phyloP scores from a whole-genome alignment of 495 filamentous ascomycete genomes.

The Penicillium bialowiezense region DNA sequence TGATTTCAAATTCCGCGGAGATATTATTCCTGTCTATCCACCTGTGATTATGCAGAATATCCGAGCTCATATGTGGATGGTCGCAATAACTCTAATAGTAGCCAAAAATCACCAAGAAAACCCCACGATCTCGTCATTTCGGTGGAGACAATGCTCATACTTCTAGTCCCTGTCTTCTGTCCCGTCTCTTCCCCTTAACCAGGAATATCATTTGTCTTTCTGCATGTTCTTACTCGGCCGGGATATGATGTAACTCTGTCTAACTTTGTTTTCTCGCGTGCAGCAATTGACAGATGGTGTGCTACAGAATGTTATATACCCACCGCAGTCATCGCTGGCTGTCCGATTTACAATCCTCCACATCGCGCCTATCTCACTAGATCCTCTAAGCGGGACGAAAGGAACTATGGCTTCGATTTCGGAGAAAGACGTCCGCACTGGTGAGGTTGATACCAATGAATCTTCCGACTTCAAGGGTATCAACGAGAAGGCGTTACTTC shows the following conservation, averaged over 20 bases:
- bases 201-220: neutral
- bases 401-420: neutral
- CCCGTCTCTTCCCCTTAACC: neutral
- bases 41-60: too few species aligned
- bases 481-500: conserved; percentile 60
- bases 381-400: too few species aligned
- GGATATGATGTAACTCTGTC: neutral
- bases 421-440: neutral
- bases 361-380: neutral
- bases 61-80: too few species aligned
- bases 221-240: neutral
- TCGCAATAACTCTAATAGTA: too few species aligned
- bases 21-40: too few species aligned
- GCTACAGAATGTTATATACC: neutral
- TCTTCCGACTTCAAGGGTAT: conserved; percentile 29
- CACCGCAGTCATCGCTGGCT: neutral
- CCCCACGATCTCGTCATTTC: neutral
- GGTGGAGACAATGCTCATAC: neutral
- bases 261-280: neutral
- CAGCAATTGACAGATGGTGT: neutral
- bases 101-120: too few species aligned
- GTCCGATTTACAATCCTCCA: neutral
- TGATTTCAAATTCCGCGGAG: too few species aligned
- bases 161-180: neutral
- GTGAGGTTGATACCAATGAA: neutral